phyloP scores from a whole-genome alignment of 2,329 filamentous ascomycete species.

The Tolypocladium sp. region DNA sequence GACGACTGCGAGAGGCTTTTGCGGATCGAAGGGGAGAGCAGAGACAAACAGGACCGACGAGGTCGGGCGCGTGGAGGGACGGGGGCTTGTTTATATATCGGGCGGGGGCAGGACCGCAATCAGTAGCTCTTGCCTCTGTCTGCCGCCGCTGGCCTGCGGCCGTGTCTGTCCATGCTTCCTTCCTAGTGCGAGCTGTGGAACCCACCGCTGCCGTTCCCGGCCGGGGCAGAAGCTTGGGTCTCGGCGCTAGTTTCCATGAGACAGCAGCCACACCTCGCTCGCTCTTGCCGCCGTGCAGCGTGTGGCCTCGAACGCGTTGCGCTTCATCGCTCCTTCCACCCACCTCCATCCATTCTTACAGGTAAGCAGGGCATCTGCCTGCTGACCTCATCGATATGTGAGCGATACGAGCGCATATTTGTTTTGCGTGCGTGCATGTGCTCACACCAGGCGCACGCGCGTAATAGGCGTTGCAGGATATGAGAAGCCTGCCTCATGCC shows the following conservation, averaged over 20 bases:
- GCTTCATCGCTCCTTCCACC: background rate
- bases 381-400: background rate
- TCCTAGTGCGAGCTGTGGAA: slow-evolving; percentile 2
- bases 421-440: background rate
- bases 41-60: slow-evolving; percentile 24
- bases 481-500: background rate
- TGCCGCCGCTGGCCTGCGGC: background rate
- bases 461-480: background rate
- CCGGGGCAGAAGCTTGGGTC: background rate
- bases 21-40: slow-evolving; percentile 16
- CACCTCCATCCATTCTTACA: background rate
- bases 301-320: background rate
- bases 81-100: slow-evolving; percentile 52
- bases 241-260: background rate
- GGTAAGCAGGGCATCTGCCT: background rate
- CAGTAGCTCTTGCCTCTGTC: slow-evolving; percentile 28
- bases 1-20: slow-evolving; percentile 9
- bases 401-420: background rate
- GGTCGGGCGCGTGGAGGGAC: slow-evolving; percentile 44
- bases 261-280: slow-evolving; percentile 16
- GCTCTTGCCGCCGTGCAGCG: slow-evolving; percentile 1
- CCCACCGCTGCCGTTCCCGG: slow-evolving; percentile 3
- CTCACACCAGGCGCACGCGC: background rate
- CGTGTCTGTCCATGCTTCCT: background rate
- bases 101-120: slow-evolving; percentile 47